These are phyloP conservation scores for Closterium sp. DNA, from an alignment of 139 green algal genomes.

Conservation along the genomic window DNA sequence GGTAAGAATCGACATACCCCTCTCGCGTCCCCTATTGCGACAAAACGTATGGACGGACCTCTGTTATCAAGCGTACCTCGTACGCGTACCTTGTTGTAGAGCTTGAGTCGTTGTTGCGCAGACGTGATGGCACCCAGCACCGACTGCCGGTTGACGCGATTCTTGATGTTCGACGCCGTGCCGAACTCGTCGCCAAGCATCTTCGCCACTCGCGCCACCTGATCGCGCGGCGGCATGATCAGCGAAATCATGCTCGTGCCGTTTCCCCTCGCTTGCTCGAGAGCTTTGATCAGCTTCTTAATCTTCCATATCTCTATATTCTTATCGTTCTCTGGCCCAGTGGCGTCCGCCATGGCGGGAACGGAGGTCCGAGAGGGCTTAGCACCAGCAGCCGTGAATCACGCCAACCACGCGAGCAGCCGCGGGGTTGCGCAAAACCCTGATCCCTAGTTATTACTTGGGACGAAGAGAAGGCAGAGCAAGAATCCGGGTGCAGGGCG, in stretches of 20 bases:
- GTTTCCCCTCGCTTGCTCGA: slow-evolving; percentile 68
- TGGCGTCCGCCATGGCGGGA: background rate
- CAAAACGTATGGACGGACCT: too few species aligned
- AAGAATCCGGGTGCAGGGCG: background rate
- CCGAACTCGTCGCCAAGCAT: slow-evolving; percentile 98
- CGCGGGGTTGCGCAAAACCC: background rate
- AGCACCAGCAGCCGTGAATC: background rate
- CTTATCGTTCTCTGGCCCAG: slow-evolving; percentile 46
- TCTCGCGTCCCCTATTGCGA: too few species aligned
- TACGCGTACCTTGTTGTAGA: slow-evolving; percentile 46
- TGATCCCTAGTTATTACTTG: background rate
- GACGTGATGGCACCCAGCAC: slow-evolving; percentile 97
- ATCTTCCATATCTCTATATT: slow-evolving; percentile 66
- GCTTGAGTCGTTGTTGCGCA: slow-evolving; percentile 72
- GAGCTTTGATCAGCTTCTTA: slow-evolving; percentile 61
- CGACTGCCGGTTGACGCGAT: slow-evolving; percentile 93
- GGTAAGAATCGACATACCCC: too few species aligned
- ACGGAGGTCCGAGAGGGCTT: background rate
- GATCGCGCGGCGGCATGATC: slow-evolving; percentile 97
- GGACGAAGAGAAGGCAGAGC: background rate
- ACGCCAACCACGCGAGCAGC: background rate
- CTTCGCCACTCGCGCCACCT: slow-evolving; percentile 88
- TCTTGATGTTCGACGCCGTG: slow-evolving; percentile 99
- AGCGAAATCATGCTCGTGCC: slow-evolving; percentile 99
- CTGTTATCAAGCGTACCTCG: too few species aligned